Evolutionary conservation across 2,329 filamentous ascomycete genomes (phyloP), one percentile per base, ranked within the genome.

Genomic region (Cladosporium oxysporum): DNA sequence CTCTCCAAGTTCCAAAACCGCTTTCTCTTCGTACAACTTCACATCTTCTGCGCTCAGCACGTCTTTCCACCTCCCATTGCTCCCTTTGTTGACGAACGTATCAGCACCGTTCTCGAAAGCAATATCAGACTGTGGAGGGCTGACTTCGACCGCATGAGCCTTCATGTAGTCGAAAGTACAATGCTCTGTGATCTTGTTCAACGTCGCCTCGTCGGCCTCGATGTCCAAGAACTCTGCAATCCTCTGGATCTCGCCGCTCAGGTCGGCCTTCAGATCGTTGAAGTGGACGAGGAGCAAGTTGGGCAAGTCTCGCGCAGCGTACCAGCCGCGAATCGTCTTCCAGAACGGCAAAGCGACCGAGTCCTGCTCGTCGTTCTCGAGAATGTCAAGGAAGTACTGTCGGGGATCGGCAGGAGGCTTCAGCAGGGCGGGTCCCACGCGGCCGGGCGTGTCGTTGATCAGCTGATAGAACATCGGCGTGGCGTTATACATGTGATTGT

Each of bases 31-130:
- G 10, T 59, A 59, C 21, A 41, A 16, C 37, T 47, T 44, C 14
- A 59, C 57, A 18, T 59, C 57, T 2, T 59, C 57, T 6, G 37
- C 57, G 23, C 21, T 59, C 2, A 59, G 57, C 23, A 47, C 37
- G 14, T 59, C 57, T n/a, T 37, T 59, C 57, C 57, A 59, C 26
- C 57, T 59, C 14, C 57, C 57, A n/a, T 59, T 59, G 35, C 8
- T 37, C 11, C 57, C 57, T 16, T 59, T 47, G 16, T 59, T n/a
- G 7, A 59, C 14, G 26, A 59, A 59, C 8, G 57, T 59, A 29
- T 59, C 35, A 10, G 57, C 33, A 14, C 57, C 57, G 10, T 37
- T 37, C 26, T 59, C 57, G 5, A 35, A 59, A 44, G 33, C 57
- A 35, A n/a, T 8, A 3, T 23, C 33, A 12, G 57, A 35, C 14